Evolutionary conservation across 257 asterid genomes (phyloP), one percentile per base, ranked within the genome.

Genomic region (Plantago major): DNA sequence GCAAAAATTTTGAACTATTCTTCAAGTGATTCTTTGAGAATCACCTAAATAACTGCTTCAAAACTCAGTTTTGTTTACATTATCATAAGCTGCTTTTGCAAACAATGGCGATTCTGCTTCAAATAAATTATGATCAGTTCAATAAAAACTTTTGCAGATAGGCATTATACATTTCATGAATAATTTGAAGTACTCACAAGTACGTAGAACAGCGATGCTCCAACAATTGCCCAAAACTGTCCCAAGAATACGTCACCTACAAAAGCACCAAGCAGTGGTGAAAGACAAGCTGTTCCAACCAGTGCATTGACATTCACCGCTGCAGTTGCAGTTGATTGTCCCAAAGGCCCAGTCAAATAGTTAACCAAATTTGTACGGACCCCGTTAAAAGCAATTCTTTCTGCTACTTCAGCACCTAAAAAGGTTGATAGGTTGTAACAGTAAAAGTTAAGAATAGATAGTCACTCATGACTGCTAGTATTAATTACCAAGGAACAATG

Each of bases 321-420:
- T 10, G 62, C 62, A 4, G 62, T 4, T 1, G 48, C 62, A 7
- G 62, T 57, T 9, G 48, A 8, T 44, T 37, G 62, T 4, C 62
- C 62, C 33, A 57, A 57, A n/a, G 62, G 62, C 22, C 62, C 62
- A 3, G 62, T 57, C 33, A 57, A 19, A 16, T 57, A 57, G 45
- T 9, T 57, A 1, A 57, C 12, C 30, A 57, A 57, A 3, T 57
- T 57, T 15, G 62, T 7, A 37, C 46, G 26, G 0, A 57, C 11
- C 7, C 48, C 62, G 46, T 9, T 7, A 57, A 14, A 40, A 8
- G 62, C 28, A 57, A 57, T 13, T 19, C 62, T 57, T 14, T 57
- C 62, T 6, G 46, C 47, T 2, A 57, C 22, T 40, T 57, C 62
- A 40, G 38, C 62, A 22, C 57, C 57, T 52, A 10, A 4, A 15